Base-by-base conservation (phyloP, 768 basidiomycete species). In the Suillus cothurnatus region DNA sequence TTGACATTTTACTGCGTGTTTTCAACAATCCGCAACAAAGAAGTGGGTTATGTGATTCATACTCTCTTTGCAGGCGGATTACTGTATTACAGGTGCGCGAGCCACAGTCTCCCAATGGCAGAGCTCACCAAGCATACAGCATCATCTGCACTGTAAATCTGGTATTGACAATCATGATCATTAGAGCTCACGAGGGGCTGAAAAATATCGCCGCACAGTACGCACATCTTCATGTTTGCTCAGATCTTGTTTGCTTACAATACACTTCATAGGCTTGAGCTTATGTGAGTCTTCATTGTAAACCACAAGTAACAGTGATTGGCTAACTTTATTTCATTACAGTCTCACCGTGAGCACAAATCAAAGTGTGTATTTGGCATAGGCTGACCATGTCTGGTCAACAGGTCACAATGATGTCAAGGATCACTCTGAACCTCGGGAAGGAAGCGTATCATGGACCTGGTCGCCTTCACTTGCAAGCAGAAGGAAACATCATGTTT, bases 381-480 rank as follows among this genome's bases (percentile, higher is more conserved):
- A 41, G 60, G 19, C 43, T 62, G 56, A 38, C 7, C 56, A 6
- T 41, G 50, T 47, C 34, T 14, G 19, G 12, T 64, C 32, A 71
- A 32, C 69, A 84, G 74, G 86, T 89, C 14, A 80, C 86, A 0
- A 90, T 89, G 85, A 88, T 89, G 82, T 88, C 87, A 4, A 82
- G 89, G 12, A 89, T 90, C 58, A 89, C 88, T 1, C 81, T 89
- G 28, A 85, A 84, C 71, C 79, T 89, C 17, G 84, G 78, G 74
- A 85, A 83, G 73, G 76, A 74, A 52, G 61, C 49, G 12, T 21
- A 19, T 8, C 49, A 34, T 6, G 58, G 52, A 45, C 28, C 62
- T 34, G 38, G 32, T 32, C 39, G n/a, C 31, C 8, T 26, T 9
- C 57, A 58, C 26, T 39, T 17, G 38, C 38, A 28, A 39, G 9